Percentiles rank a stretch among this genome's conserved stretches.
Conservation (phyloP, 2,329 filamentous ascomycete species). For the Sporothrix protearum region DNA sequence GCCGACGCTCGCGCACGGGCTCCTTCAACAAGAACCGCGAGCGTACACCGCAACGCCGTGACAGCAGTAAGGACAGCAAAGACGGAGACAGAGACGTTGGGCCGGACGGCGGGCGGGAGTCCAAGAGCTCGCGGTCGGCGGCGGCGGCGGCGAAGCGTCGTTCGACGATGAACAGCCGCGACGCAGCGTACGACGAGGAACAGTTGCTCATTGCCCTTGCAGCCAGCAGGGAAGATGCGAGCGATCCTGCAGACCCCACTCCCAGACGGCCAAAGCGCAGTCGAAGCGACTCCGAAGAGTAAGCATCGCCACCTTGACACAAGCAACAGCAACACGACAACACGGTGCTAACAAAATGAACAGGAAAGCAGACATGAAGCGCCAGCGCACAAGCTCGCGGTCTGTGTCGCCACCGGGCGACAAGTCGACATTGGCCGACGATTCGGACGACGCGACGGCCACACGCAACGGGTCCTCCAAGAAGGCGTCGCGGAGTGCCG, state of each 20-base stretch:
- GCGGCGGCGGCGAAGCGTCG: slow-evolving; percentile 69
- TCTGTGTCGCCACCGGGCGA: slow-evolving; percentile 61
- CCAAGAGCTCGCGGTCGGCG: slow-evolving; percentile 45
- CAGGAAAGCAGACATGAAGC: slow-evolving; percentile 72
- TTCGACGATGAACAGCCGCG: slow-evolving; percentile 95
- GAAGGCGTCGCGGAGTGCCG: slow-evolving; percentile 53
- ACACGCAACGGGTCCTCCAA: slow-evolving; percentile 52
- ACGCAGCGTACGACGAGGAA: slow-evolving; percentile 93
- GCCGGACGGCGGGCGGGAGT: slow-evolving; percentile 19
- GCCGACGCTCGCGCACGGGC: slow-evolving; percentile 56
- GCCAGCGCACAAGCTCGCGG: slow-evolving; percentile 76
- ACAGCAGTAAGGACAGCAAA: slow-evolving; percentile 54
- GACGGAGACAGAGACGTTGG: slow-evolving; percentile 32
- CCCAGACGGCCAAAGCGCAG: slow-evolving; percentile 71
- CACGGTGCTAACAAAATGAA: neutral
- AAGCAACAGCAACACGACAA: slow-evolving; percentile 5
- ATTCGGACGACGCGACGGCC: slow-evolving; percentile 67
- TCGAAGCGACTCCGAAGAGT: slow-evolving; percentile 93
- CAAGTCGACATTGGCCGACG: slow-evolving; percentile 50
- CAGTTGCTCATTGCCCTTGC: slow-evolving; percentile 89
- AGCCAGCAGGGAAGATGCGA: slow-evolving; percentile 81
- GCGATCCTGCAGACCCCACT: slow-evolving; percentile 49
- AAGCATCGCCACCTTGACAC: slow-evolving; percentile 43
- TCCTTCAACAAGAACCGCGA: slow-evolving; percentile 63
- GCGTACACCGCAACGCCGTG: slow-evolving; percentile 52